Percentiles rank a stretch among this genome's conserved stretches.
Conservation (phyloP, 441 rosid species). For the Arabidopsis lyrata region DNA sequence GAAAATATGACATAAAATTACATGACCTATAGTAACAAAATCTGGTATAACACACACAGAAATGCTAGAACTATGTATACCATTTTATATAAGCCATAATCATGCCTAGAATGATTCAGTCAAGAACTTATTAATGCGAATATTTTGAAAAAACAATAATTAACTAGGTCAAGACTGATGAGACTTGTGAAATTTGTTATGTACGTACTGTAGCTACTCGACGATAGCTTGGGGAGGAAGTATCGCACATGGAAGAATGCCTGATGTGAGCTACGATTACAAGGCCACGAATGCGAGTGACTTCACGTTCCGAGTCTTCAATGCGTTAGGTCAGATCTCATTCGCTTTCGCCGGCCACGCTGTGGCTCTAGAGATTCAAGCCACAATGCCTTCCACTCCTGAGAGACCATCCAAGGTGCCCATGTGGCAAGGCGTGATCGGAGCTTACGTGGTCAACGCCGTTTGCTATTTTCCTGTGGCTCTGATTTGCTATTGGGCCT, state of each 20-base stretch:
- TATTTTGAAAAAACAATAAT: not conserved
- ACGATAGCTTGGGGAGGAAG: slow-evolving; percentile 92
- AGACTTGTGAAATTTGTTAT: slow-evolving; percentile 3
- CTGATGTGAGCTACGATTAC: slow-evolving; percentile 73
- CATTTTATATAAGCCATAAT: not conserved
- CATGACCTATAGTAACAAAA: not conserved
- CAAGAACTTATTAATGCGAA: not conserved
- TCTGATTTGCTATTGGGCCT: slow-evolving; percentile 87
- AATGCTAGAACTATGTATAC: not conserved
- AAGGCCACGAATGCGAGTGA: slow-evolving; percentile 58
- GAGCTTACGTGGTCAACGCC: slow-evolving; percentile 85
- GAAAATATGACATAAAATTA: not conserved
- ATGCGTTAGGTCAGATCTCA: slow-evolving; percentile 84
- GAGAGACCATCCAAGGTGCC: slow-evolving; percentile 80
- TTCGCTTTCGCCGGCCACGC: slow-evolving; percentile 97
- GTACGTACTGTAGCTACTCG: slow-evolving; percentile 67
- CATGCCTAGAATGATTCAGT: not conserved
- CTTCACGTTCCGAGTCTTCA: slow-evolving; percentile 75
- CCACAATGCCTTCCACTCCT: slow-evolving; percentile 89
- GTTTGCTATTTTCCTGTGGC: slow-evolving; percentile 95
- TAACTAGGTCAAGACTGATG: slow-evolving; percentile 6
- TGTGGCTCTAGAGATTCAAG: slow-evolving; percentile 90
- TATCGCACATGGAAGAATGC: slow-evolving; percentile 65
- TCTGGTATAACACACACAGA: not conserved
- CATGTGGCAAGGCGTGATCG: slow-evolving; percentile 93